phyloP scores from a whole-genome alignment of 2,329 filamentous ascomycete genomes.

The Piedraia hortae region DNA sequence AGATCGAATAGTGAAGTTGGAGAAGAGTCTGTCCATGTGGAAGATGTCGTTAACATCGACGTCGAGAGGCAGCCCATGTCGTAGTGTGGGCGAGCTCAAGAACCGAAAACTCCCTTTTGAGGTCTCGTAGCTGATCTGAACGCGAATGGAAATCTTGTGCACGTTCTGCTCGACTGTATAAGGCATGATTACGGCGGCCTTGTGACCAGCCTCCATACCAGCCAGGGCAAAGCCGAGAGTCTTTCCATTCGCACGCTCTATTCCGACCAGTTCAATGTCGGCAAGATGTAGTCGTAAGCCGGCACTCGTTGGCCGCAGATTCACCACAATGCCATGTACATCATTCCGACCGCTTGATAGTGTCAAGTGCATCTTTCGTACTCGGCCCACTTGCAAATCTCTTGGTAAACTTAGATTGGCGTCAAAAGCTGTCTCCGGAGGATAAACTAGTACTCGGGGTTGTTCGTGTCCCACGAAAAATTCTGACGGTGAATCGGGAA shows the following conservation, averaged over 20 bases:
- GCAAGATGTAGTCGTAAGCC: constrained; percentile 29
- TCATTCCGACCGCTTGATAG: constrained; percentile 50
- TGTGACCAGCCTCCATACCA: constrained; percentile 13
- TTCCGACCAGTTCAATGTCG: constrained; percentile 14
- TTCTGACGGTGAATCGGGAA: constrained; percentile 1
- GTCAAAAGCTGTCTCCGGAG: constrained; percentile 39
- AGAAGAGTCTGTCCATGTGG: constrained; percentile 57
- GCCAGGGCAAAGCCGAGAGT: constrained; percentile 5
- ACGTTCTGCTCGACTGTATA: constrained; percentile 64
- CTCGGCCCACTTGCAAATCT: constrained; percentile 51
- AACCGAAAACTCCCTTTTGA: constrained; percentile 15
- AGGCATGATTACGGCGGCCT: constrained; percentile 37
- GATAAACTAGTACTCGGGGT: constrained; percentile 40
- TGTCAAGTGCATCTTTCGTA: constrained; percentile 48
- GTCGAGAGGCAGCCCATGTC: constrained; percentile 54
- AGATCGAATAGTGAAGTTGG: constrained; percentile 71
- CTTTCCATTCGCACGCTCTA: constrained; percentile 3
- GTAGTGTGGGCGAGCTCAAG: constrained; percentile 32
- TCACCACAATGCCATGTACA: constrained; percentile 21
- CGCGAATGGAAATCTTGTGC: constrained; percentile 38
- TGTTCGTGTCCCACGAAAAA: constrained; percentile 2
- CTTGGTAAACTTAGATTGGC: constrained; percentile 38
- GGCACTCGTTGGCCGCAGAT: constrained; percentile 30
- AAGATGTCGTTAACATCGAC: constrained; percentile 96
- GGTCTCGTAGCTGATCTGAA: constrained; percentile 21